Conservation (phyloP, 306 rosid species). For the Trifolium subterraneum region DNA sequence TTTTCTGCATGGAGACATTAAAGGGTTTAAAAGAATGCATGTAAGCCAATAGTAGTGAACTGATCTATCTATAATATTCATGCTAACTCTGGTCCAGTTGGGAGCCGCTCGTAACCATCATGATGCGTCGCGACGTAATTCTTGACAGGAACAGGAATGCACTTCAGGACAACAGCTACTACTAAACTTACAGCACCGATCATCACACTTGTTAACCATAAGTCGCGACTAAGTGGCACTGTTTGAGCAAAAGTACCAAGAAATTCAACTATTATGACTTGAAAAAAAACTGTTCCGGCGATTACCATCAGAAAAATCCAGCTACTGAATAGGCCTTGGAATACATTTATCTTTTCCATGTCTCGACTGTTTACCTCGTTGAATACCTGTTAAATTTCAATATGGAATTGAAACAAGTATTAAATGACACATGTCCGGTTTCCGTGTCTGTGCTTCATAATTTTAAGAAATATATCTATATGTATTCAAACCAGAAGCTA, state of each 20-base stretch:
- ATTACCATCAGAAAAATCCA: slow-evolving; percentile 67
- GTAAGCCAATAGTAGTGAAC: neutral
- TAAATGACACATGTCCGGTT: no score
- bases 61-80: slow-evolving; percentile 31
- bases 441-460: no score
- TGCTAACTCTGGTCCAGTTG: slow-evolving; percentile 75
- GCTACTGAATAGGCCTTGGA: slow-evolving; percentile 61
- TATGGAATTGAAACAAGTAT: neutral
- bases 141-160: slow-evolving; percentile 60
- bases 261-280: slow-evolving; percentile 65
- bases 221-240: slow-evolving; percentile 55
- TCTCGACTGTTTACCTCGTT: slow-evolving; percentile 94
- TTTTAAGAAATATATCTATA: neutral
- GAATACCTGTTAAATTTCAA: slow-evolving; percentile 56
- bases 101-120: slow-evolving; percentile 71
- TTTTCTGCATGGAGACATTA: neutral
- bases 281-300: slow-evolving; percentile 59
- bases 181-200: slow-evolving; percentile 72
- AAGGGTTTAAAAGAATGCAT: neutral
- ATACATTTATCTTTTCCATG: slow-evolving; percentile 86
- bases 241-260: slow-evolving; percentile 82
- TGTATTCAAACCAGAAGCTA: neutral
- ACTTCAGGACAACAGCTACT: slow-evolving; percentile 63
- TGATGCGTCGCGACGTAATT: slow-evolving; percentile 28
- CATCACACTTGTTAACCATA: slow-evolving; percentile 65